Evolutionary conservation across 2,329 filamentous ascomycete species (phyloP).

Genomic region (Xylariomycetidae sp.): DNA sequence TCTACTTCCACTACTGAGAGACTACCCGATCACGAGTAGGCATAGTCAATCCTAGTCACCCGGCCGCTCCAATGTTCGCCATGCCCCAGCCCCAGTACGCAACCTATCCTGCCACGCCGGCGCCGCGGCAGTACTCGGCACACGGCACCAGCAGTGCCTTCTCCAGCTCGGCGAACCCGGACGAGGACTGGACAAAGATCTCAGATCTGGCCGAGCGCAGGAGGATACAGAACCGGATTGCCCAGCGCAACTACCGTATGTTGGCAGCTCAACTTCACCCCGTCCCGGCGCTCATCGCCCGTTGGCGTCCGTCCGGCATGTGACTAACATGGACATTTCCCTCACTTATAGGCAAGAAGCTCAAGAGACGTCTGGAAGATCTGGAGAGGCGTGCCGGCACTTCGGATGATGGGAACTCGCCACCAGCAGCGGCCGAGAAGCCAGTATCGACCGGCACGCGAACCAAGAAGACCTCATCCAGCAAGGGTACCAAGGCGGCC

Average conservation of each 20-base stretch:
- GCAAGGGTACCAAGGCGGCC: constrained; percentile 38
- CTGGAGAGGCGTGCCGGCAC: constrained; percentile 72
- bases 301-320: constrained; percentile 1
- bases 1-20: not conserved
- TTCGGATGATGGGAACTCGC: constrained; percentile 35
- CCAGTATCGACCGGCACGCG: constrained; percentile 28
- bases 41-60: constrained; percentile 2
- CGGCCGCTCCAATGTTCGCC: constrained; percentile 33
- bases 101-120: constrained; percentile 32
- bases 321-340: constrained; percentile 9
- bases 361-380: constrained; percentile 84
- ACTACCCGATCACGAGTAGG: constrained; percentile 1
- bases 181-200: constrained; percentile 99
- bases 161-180: constrained; percentile 87
- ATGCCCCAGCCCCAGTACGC: constrained; percentile 39
- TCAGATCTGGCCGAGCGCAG: constrained; percentile 91
- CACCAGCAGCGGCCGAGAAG: constrained; percentile 33
- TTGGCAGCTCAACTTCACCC: constrained; percentile 14
- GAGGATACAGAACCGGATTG: constrained; percentile 95
- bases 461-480: constrained; percentile 39
- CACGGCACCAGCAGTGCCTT: constrained; percentile 90
- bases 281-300: not conserved
- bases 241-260: constrained; percentile 92
- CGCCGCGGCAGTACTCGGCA: constrained; percentile 62
- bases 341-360: constrained; percentile 70